Evolutionary conservation across 345 rosid genomes (phyloP).

Genomic region (Rhizophora mangle): DNA sequence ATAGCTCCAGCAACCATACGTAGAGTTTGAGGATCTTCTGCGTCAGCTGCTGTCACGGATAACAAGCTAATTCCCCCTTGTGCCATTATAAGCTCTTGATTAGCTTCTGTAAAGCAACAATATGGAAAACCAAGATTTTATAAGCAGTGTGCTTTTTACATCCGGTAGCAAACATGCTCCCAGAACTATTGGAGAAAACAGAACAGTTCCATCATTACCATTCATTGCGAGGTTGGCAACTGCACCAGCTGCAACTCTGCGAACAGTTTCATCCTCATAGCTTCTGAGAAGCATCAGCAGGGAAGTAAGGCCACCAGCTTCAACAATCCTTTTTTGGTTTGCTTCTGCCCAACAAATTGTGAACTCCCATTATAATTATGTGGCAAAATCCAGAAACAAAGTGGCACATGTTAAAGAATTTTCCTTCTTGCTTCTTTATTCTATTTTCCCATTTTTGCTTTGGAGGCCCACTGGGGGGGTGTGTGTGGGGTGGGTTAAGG

Average conservation of each 20-base stretch:
- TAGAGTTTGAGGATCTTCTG: conserved; percentile 39
- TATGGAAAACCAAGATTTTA: background rate
- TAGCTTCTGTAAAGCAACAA: conserved; percentile 22
- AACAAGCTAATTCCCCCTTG: conserved; percentile 35
- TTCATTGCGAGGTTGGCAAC: conserved; percentile 40
- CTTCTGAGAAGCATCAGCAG: conserved; percentile 35
- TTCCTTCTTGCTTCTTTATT: too few relatives aligned
- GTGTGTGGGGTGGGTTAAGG: too few relatives aligned
- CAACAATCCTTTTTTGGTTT: conserved; percentile 33
- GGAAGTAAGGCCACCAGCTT: conserved; percentile 37
- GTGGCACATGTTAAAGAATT: too few relatives aligned
- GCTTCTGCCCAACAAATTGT: conserved; percentile 21
- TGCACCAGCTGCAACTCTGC: conserved; percentile 39
- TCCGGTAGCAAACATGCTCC: background rate
- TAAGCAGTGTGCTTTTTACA: background rate
- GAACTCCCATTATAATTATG: background rate
- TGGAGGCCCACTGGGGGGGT: too few relatives aligned
- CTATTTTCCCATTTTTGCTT: too few relatives aligned
- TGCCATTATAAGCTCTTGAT: conserved; percentile 34
- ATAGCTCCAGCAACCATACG: conserved; percentile 41
- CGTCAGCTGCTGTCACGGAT: conserved; percentile 34
- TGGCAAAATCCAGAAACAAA: background rate
- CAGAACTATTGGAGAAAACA: background rate
- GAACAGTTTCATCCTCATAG: conserved; percentile 37
- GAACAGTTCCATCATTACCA: conserved; percentile 13